phyloP scores from a whole-genome alignment of 2,329 filamentous ascomycete species.

The Penicillium sp. region DNA sequence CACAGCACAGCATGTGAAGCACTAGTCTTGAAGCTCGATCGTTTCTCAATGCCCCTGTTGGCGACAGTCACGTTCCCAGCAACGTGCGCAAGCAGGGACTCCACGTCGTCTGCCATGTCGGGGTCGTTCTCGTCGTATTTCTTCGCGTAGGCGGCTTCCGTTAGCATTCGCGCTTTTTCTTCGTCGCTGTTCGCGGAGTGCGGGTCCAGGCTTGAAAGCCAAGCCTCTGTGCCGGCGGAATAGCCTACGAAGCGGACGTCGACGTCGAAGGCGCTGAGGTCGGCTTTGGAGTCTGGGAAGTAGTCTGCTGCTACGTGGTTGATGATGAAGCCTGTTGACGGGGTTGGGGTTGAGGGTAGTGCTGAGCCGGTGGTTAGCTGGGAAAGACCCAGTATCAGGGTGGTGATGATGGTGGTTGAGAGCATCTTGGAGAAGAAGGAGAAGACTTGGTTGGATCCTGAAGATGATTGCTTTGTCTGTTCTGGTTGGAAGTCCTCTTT shows the following conservation, averaged over 20 bases:
- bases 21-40: background rate
- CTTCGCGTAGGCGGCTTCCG: background rate
- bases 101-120: background rate
- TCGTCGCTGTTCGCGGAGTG: background rate
- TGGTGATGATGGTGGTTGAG: background rate
- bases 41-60: background rate
- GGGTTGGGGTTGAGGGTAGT: background rate
- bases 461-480: background rate
- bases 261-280: conserved; percentile 3
- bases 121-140: background rate
- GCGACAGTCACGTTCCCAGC: background rate
- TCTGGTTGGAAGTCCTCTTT: background rate
- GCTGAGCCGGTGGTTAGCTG: background rate
- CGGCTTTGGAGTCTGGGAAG: background rate
- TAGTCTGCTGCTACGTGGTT: conserved; percentile 1
- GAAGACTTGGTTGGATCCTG: background rate
- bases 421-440: background rate
- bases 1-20: background rate
- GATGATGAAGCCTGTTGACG: background rate
- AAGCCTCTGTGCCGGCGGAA: background rate
- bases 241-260: background rate
- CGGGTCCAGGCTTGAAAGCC: background rate
- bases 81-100: background rate
- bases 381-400: background rate
- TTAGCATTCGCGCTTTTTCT: background rate